A percentile compares a stretch with the other conserved stretches of the same genome.
phyloP scores from a whole-genome alignment of 495 filamentous ascomycete genomes.

The Xylaria sp. region DNA sequence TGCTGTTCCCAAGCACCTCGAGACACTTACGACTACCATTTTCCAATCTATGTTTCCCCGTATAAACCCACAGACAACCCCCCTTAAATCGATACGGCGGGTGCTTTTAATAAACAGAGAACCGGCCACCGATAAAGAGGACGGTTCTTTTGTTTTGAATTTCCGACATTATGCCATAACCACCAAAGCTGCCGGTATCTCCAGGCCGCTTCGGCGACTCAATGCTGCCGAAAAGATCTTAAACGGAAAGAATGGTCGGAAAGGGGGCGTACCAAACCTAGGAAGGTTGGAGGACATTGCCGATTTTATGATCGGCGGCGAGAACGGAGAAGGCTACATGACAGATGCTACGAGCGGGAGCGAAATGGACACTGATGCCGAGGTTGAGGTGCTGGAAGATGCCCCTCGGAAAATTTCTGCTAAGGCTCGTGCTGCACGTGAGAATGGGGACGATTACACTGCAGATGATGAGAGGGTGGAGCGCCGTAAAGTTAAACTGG shows the following conservation, averaged over 20 bases:
- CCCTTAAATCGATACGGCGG: slow-evolving; percentile 85
- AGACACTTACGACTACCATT: slow-evolving; percentile 89
- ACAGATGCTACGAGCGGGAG: slow-evolving; percentile 82
- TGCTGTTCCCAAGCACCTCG: slow-evolving; percentile 80
- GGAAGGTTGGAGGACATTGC: slow-evolving; percentile 91
- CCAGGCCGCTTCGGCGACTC: slow-evolving; percentile 80
- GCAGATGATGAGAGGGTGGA: slow-evolving; percentile 58
- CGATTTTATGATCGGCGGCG: slow-evolving; percentile 91
- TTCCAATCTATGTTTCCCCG: slow-evolving; percentile 97
- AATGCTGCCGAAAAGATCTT: slow-evolving; percentile 83
- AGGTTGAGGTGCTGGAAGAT: slow-evolving; percentile 87
- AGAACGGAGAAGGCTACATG: slow-evolving; percentile 78
- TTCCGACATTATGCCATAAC: slow-evolving; percentile 95
- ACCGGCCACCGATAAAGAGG: slow-evolving; percentile 56
- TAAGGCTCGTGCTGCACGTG: slow-evolving; percentile 57
- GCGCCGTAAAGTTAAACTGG: slow-evolving; percentile 86
- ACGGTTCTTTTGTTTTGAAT: slow-evolving; percentile 82
- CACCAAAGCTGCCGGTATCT: slow-evolving; percentile 83
- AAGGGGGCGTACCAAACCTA: slow-evolving; percentile 82
- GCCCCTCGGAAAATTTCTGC: slow-evolving; percentile 73
- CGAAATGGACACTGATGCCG: slow-evolving; percentile 92
- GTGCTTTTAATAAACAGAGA: slow-evolving; percentile 91
- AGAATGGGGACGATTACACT: slow-evolving; percentile 41
- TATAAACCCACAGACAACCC: slow-evolving; percentile 90
- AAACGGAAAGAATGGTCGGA: slow-evolving; percentile 64